Conservation (phyloP, 2,329 filamentous ascomycete genomes). For the Microsporum audouinii region DNA sequence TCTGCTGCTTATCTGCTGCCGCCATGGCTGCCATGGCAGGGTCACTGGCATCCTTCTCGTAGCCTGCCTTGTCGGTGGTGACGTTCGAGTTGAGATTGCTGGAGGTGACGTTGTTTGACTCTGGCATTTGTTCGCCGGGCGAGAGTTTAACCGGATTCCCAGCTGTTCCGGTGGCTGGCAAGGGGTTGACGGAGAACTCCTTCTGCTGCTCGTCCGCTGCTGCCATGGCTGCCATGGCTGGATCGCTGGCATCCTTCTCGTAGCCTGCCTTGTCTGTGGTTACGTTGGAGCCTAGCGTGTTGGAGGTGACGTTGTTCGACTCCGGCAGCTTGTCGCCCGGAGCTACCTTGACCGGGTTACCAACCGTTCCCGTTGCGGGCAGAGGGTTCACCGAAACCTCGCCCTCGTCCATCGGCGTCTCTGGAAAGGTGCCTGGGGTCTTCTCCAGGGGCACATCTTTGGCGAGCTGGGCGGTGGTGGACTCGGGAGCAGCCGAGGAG, state of each 20-base stretch:
- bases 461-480: conserved; percentile 59
- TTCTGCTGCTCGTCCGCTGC: conserved; percentile 17
- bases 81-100: conserved; percentile 59
- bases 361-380: conserved; percentile 37
- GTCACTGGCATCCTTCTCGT: conserved; percentile 58
- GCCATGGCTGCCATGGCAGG: conserved; percentile 37
- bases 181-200: conserved; percentile 41
- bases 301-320: conserved; percentile 35
- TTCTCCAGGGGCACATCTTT: conserved; percentile 53
- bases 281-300: too few species aligned
- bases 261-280: conserved; percentile 73
- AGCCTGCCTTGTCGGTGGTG: conserved; percentile 67
- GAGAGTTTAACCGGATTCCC: conserved; percentile 71
- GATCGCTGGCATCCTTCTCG: conserved; percentile 54
- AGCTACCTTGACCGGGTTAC: conserved; percentile 69
- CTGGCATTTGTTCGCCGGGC: conserved; percentile 68
- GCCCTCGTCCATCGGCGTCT: conserved; percentile 49
- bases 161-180: conserved; percentile 45
- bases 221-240: conserved; percentile 27
- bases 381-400: conserved; percentile 44
- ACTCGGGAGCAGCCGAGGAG: conserved; percentile 55
- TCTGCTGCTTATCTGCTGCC: conserved; percentile 31
- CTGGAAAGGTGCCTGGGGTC: conserved; percentile 59
- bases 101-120: conserved; percentile 43
- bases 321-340: conserved; percentile 75